Conservation (phyloP, 306 rosid genomes). For the Prunus persica region DNA sequence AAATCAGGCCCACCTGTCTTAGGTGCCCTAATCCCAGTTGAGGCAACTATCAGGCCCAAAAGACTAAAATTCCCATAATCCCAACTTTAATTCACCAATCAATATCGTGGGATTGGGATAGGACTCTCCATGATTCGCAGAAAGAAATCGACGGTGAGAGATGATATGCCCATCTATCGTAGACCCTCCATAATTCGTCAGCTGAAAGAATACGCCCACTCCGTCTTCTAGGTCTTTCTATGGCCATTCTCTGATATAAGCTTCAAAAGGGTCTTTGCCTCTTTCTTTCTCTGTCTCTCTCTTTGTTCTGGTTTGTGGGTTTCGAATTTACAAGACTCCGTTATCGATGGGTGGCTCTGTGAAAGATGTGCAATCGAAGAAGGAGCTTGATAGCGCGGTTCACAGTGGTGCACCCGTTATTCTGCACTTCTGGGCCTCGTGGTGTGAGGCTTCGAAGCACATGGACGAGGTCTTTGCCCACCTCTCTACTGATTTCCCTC, state of each 20-base stretch:
- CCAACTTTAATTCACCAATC: not conserved
- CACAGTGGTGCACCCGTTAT: constrained; percentile 54
- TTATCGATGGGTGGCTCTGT: constrained; percentile 74
- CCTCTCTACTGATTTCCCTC: constrained; percentile 81
- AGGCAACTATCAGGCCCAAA: not conserved
- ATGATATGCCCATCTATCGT: not conserved
- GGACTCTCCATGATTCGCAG: not conserved
- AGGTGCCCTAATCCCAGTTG: no score
- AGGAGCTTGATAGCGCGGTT: constrained; percentile 58
- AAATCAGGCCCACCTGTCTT: no score
- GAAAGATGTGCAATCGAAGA: constrained; percentile 63
- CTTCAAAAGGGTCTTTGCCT: not conserved
- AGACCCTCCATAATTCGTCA: not conserved
- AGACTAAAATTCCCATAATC: not conserved
- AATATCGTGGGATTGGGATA: not conserved
- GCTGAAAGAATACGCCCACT: not conserved
- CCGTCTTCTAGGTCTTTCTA: not conserved
- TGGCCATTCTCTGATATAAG: not conserved
- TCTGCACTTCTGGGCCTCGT: constrained; percentile 92
- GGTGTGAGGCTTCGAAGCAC: constrained; percentile 98
- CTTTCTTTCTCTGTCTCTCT: not conserved
- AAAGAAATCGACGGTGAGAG: not conserved
- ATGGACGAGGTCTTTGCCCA: constrained; percentile 89
- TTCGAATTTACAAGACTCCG: not conserved
- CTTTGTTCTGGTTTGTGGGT: not conserved